Percentiles rank a stretch among this genome's conserved stretches.
These are phyloP conservation scores for Heliosperma pusillum DNA, from an alignment of 148 eudicot species.

Conservation along the genomic window DNA sequence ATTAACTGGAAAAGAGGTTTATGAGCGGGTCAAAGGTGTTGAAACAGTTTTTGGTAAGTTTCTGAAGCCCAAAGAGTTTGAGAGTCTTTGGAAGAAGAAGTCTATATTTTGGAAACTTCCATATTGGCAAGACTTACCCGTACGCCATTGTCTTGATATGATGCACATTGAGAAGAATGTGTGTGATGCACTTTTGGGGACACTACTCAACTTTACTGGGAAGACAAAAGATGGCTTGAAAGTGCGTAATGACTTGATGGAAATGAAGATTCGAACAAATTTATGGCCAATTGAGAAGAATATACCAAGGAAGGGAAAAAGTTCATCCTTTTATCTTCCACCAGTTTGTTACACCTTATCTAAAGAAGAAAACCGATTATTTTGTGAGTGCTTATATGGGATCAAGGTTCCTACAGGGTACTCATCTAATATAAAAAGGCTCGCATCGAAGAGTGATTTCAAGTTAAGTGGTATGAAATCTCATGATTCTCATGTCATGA, in stretches of 20 bases:
- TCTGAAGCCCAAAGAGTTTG: background rate
- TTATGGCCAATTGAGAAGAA: background rate
- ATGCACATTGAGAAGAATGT: slow-evolving; percentile 9
- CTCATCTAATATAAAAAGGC: background rate
- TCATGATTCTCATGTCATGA: slow-evolving; percentile 3
- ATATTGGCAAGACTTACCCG: slow-evolving; percentile 5
- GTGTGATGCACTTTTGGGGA: slow-evolving; percentile 4
- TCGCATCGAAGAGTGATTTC: background rate
- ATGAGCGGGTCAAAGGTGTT: background rate
- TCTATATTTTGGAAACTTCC: background rate
- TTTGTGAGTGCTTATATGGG: background rate
- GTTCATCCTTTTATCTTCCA: background rate
- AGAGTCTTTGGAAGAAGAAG: background rate
- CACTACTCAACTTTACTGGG: background rate
- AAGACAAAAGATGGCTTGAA: background rate
- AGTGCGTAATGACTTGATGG: background rate
- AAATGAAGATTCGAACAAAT: background rate
- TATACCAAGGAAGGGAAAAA: background rate
- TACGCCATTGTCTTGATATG: slow-evolving; percentile 1
- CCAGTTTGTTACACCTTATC: background rate
- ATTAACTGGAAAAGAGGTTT: background rate
- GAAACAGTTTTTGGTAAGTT: background rate
- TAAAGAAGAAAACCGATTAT: background rate
- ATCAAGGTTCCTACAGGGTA: background rate
- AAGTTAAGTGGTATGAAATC: background rate